Evolutionary conservation across 495 filamentous ascomycete species (phyloP), one percentile per base, ranked within the genome.

Genomic region (Neurospora sp.): DNA sequence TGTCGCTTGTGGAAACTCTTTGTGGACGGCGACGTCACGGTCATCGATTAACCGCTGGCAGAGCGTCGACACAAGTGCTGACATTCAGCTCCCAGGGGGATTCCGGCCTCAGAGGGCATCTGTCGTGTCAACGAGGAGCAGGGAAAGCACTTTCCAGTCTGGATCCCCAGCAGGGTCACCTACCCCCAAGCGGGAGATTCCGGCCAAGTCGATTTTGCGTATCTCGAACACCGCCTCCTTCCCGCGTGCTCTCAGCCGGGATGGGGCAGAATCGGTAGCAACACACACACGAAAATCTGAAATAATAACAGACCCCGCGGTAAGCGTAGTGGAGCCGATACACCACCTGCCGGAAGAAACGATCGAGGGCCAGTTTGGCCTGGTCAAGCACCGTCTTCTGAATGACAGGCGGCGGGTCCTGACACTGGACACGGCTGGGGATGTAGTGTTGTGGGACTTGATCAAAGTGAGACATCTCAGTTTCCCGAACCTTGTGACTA

Each of bases 401-500:
- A 98, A 97, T 84, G 95, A 99, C 79, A 85, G 96, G 78, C 91
- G 92, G 77, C 88, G 94, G 70, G 93, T 95, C 20, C 84, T 99
- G 74, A 99, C 96, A 1, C 82, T 97, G 76, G 96, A 99, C 82
- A 98, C 95, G 10, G 93, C 95, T 16, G 96, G 96, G 20, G 96
- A 98, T 80, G 95, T 99, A n/a, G 84, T 96, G 54, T 82, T 99
- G 76, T 99, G 96, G 96, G 96, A 99, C 85, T 83, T 99, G 38
- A 84, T 98, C 37, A 88, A 91, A 85, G 93, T 95, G 39, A 66
- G 70, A 27, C 72, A 78, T 35, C 39, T n/a, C 10, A 71, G 10
- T 79, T 75, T 75, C 72, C 12, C 14, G 54, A 66, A 66, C 3
- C 23, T 66, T 66, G 14, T 66, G 31, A 66, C 12, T 18, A 27